A percentile compares a stretch with the other conserved stretches of the same genome.
Evolutionary conservation across 371 early-diverging fungal genomes (phyloP).

Genomic region (Rhizomucor pusillus): DNA sequence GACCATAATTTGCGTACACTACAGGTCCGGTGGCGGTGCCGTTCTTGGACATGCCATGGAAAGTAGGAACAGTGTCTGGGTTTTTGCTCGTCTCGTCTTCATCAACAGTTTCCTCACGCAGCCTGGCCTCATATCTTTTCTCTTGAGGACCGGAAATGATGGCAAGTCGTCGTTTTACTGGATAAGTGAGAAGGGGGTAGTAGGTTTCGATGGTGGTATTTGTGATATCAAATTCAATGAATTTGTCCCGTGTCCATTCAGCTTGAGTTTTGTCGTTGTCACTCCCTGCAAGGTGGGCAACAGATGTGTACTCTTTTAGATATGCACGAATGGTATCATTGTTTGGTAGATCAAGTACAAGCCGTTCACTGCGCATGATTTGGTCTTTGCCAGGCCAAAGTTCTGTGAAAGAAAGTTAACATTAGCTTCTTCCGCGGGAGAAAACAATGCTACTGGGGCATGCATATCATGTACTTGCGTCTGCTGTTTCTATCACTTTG

Average conservation of each 20-base stretch:
- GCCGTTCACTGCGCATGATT: constrained; percentile 5
- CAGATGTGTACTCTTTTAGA: constrained; percentile 49
- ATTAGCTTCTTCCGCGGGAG: no score
- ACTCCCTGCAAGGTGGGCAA: constrained; percentile 52
- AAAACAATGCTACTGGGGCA: no score
- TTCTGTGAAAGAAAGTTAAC: no score
- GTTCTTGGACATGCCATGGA: constrained; percentile 31
- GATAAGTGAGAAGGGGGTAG: constrained; percentile 59
- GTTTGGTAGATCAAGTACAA: constrained; percentile 17
- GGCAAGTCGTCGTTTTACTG: constrained; percentile 48
- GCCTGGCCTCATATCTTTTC: constrained; percentile 46
- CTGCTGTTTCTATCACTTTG: constrained; percentile 34
- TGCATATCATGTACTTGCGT: no score
- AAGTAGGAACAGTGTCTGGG: constrained; percentile 40
- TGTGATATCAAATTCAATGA: constrained; percentile 46
- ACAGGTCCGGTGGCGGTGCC: constrained; percentile 64
- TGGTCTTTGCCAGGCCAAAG: neutral
- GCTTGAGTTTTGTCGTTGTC: constrained; percentile 42
- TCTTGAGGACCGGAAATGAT: constrained; percentile 48
- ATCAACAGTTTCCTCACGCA: constrained; percentile 53
- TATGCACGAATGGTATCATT: constrained; percentile 26
- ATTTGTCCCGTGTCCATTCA: constrained; percentile 54
- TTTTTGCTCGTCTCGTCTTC: constrained; percentile 56
- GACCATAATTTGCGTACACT: constrained; percentile 67
- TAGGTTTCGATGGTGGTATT: constrained; percentile 56